Base-by-base conservation (phyloP, 768 basidiomycete species). In the Mycena floridula region DNA sequence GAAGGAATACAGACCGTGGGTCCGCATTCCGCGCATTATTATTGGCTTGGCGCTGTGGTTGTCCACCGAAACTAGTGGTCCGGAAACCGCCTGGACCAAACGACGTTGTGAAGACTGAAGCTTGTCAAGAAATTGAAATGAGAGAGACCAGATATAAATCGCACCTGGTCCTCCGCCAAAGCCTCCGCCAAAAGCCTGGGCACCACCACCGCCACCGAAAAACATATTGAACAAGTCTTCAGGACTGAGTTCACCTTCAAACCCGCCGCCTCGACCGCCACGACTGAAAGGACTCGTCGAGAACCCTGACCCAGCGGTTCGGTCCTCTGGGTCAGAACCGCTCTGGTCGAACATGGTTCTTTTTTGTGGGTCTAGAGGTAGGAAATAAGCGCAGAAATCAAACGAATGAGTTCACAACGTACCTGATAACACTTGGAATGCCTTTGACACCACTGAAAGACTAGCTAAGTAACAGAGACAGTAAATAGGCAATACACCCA, bases 191-290 rank as follows among this genome's bases (percentile, higher is more conserved):
- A 74, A 79, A 49, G 75, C 76, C 45, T 61, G 67, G n/a, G 67
- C 74, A 23, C 69, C 72, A 45, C 71, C 74, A 1, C 75, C 73
- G 20, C 86, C 86, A 15, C 91, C 91, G 61, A 98, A 98, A 78
- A 98, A 96, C 88, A 95, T 93, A 59, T 97, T 95, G 70, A 98
- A 98, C 45, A 98, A 60, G 47, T 97, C 95, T 65, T 97, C 95
- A 5, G 95, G 93, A 45, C 87, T 93, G 53, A 98, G 70, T 65
- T 97, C 94, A 44, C 80, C 81, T 11, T 89, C 86, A 55, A 85
- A 89, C 2, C 74, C 65, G 26, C 67, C 64, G 11, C 68, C 69
- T 7, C 67, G 67, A 15, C 69, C 69, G 6, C 69, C 67, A 15
- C 72, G 68, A 21, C 68, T 66, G 46, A 82, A 85, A 12, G 71